Percentiles rank a stretch among this genome's conserved stretches.
These are phyloP conservation scores for Dioszegia crocea DNA, from an alignment of 768 basidiomycete genomes.

Conservation along the genomic window DNA sequence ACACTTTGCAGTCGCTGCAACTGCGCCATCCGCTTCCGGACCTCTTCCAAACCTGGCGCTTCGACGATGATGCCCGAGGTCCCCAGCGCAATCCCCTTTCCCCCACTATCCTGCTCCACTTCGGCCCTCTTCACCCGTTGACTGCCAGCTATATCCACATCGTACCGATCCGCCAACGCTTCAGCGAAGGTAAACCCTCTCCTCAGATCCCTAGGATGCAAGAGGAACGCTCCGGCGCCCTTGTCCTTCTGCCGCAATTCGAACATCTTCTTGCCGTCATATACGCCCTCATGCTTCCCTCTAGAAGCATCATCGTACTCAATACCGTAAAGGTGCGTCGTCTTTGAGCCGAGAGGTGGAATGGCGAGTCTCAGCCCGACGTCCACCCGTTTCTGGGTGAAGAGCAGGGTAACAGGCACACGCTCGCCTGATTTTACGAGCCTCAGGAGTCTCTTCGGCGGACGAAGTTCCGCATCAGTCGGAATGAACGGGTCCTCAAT, in stretches of 20 bases:
- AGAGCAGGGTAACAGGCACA: not conserved
- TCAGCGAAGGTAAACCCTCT: slow-evolving; percentile 61
- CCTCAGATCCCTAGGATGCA: not conserved
- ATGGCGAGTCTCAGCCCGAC: not conserved
- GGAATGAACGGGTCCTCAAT: not conserved
- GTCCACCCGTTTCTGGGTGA: not conserved
- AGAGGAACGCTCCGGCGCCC: not conserved
- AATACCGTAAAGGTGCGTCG: slow-evolving; percentile 57
- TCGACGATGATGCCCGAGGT: slow-evolving; percentile 84
- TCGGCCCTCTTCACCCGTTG: not conserved
- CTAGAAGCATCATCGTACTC: slow-evolving; percentile 86
- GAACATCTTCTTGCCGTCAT: slow-evolving; percentile 76
- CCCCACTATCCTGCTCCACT: not conserved
- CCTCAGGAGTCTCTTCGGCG: not conserved
- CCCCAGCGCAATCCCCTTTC: slow-evolving; percentile 61
- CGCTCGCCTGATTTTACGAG: not conserved
- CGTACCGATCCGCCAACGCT: slow-evolving; percentile 72
- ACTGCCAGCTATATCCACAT: slow-evolving; percentile 3
- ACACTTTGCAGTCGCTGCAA: slow-evolving; percentile 68
- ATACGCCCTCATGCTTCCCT: slow-evolving; percentile 82
- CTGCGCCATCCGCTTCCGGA: slow-evolving; percentile 65
- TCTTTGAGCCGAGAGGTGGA: not conserved
- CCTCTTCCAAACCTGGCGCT: slow-evolving; percentile 74
- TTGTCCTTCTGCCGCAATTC: slow-evolving; percentile 29
- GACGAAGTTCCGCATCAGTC: not conserved